Evolutionary conservation across 257 asterid genomes (phyloP), one percentile per base, ranked within the genome.

Genomic region (Nemophila menziesii): DNA sequence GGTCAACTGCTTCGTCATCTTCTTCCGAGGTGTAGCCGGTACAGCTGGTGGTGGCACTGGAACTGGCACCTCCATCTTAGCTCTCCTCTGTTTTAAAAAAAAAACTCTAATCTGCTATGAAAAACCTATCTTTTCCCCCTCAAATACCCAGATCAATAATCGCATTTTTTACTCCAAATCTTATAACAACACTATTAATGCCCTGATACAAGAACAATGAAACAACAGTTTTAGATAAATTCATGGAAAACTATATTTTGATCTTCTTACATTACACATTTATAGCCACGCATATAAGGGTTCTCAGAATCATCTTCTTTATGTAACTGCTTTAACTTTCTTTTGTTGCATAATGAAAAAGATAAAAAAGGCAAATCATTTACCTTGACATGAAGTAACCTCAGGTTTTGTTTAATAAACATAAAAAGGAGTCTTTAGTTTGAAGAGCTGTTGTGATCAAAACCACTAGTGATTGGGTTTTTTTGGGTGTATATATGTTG

Each of bases 381-480:
- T 64, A 78, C 85, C 80, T 72, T 55, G 64, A 26, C 38, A 61
- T 53, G 71, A 75, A 69, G 85, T 44, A 81, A 65, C 56, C 23
- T 54, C 43, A 73, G 62, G 48, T 54, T 60, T 63, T 51, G 42
- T 26, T 29, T 39, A 46, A 14, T 5, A 51, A 52, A 47, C 63
- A 54, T 44, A 42, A 52, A 54, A 52, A 63, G 62, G 50, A 34
- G 15, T 56, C 62, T 48, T 39, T 49, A 51, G 40, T 22, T 43
- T 63, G 11, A 44, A 44, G 49, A 59, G 57, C 27, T 46, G 16
- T 40, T 46, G 20, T 24, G 60, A 63, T 69, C 36, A 63, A 42
- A 65, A 16, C 27, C 15, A 29, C 36, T 7, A 29, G 3, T 29
- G 2, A 37, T 57, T 44, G 37, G 36, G 26, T 33, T 19, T 38